Base-by-base conservation (phyloP, 2,329 filamentous ascomycete species). In the Fusarium sp. region DNA sequence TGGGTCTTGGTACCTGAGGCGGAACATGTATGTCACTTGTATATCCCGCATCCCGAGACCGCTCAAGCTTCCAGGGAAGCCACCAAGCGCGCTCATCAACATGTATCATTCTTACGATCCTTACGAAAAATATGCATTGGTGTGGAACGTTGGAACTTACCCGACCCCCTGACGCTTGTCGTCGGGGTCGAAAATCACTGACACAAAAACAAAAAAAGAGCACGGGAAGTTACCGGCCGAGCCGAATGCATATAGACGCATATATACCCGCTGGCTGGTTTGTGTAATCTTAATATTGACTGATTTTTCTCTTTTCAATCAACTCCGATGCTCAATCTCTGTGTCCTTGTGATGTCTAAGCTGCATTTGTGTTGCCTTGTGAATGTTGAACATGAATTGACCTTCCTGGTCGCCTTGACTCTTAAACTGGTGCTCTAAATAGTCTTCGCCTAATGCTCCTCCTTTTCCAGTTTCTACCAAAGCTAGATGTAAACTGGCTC, bases 51-150 rank as follows among this genome's bases (percentile, higher is more conserved):
- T 63, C 68, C 57, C 50, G 69, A 76, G 74, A 48, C 25, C 39
- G 75, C 64, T 67, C 39, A 50, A 50, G 67, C 70, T 76, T 72
- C 67, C 66, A 61, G 66, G 74, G 58, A 75, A 75, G 72, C n/a
- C 60, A 58, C 30, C 52, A 60, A 68, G 66, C 61, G 70, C 64
- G 56, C 69, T 68, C 64, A 70, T 66, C 66, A 73, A 79, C 70
- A 79, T 76, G 78, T 88, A 83, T 82, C 81, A 84, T 89, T 88
- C 86, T 88, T 85, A 89, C 88, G 87, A 88, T 89, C 87, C 86
- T 89, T 88, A 87, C 84, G 85, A 87, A 83, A 81, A 83, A 81
- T 75, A 79, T 78, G 76, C 73, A 78, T 79, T 80, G 76, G 74
- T 77, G 79, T 74, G 75, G 73, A 77, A 67, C 70, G 68, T 76